Conservation (phyloP, 2,329 filamentous ascomycete genomes). For the Pyrenophora tritici-repentis region DNA sequence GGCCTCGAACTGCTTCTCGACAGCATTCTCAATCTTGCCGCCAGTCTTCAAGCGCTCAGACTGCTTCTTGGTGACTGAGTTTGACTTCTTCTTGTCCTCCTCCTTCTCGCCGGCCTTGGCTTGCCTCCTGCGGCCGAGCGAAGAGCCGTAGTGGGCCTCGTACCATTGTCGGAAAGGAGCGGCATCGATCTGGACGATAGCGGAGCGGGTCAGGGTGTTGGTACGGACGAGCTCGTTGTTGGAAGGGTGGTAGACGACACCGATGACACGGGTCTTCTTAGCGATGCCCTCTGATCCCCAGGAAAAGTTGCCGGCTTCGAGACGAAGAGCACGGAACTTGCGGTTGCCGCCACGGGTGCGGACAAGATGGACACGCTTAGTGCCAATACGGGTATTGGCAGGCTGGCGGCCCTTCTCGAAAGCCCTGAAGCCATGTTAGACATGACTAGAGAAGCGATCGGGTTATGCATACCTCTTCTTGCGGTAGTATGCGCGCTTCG, state of each 20-base stretch:
- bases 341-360: slow-evolving; percentile 98
- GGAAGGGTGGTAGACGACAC: slow-evolving; percentile 97
- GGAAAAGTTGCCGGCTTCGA: slow-evolving; percentile 99
- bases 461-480: slow-evolving; percentile 65
- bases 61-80: slow-evolving; percentile 96
- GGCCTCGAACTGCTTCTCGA: slow-evolving; percentile 99
- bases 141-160: slow-evolving; percentile 97
- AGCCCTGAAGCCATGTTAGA: slow-evolving; percentile 79
- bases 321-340: slow-evolving; percentile 98
- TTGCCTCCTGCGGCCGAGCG: slow-evolving; percentile 88
- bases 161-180: slow-evolving; percentile 99
- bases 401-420: slow-evolving; percentile 99
- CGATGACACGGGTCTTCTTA: slow-evolving; percentile 99
- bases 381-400: slow-evolving; percentile 98
- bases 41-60: slow-evolving; percentile 76
- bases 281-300: slow-evolving; percentile 98
- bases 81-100: slow-evolving; percentile 95
- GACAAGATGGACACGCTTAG: slow-evolving; percentile 95
- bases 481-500: slow-evolving; percentile 71
- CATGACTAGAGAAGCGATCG: slow-evolving; percentile 68
- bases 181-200: slow-evolving; percentile 98
- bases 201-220: slow-evolving; percentile 99
- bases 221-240: slow-evolving; percentile 99
- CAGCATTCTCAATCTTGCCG: slow-evolving; percentile 89
- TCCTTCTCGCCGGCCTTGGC: slow-evolving; percentile 72